Conservation (phyloP, 2,329 filamentous ascomycete genomes). For the Hypoxylon sp. region DNA sequence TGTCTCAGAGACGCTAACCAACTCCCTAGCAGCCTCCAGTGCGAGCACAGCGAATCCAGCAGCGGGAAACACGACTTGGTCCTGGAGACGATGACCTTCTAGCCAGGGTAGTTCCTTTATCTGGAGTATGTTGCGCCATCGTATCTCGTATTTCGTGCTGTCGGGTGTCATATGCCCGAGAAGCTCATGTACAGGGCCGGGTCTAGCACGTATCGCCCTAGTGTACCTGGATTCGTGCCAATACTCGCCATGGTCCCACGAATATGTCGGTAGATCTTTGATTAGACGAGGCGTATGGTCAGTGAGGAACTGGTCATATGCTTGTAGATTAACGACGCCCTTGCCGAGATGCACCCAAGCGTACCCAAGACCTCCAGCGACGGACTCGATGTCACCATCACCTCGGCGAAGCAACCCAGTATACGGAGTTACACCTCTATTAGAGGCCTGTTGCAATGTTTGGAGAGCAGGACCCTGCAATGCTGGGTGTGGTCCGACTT, state of each 20-base stretch:
- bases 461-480: constrained; percentile 52
- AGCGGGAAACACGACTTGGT: not conserved
- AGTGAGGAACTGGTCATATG: not conserved
- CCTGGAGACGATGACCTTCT: not conserved
- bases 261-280: not conserved
- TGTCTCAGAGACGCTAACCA: not conserved
- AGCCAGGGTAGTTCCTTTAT: not conserved
- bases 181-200: not conserved
- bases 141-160: not conserved
- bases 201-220: not conserved
- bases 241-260: not conserved
- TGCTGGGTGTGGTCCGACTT: constrained; percentile 56
- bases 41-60: not conserved
- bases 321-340: not conserved
- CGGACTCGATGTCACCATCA: constrained; percentile 37
- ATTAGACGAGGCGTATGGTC: not conserved
- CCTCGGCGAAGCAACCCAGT: constrained; percentile 46
- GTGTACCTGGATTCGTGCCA: not conserved
- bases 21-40: not conserved
- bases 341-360: constrained; percentile 25
- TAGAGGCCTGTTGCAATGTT: constrained; percentile 42
- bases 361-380: constrained; percentile 31
- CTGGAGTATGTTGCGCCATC: constrained; percentile 1
- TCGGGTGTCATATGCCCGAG: not conserved
- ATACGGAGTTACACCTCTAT: constrained; percentile 42